These are phyloP conservation scores for Lanmaoa rubissima DNA, from an alignment of 768 basidiomycete species.

Conservation along the genomic window DNA sequence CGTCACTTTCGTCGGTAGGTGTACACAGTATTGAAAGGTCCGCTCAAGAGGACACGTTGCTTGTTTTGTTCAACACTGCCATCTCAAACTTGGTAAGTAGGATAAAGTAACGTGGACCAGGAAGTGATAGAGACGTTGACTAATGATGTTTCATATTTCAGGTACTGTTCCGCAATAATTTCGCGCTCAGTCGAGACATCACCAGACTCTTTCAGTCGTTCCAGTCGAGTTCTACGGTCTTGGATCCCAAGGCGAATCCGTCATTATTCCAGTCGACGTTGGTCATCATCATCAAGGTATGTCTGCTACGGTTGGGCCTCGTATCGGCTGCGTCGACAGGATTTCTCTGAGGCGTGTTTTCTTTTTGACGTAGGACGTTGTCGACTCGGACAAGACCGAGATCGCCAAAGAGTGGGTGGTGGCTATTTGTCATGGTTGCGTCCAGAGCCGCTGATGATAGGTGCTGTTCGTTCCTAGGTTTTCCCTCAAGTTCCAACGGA, in stretches of 20 bases:
- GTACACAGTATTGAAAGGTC: constrained; percentile 65
- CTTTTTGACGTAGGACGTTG: constrained; percentile 49
- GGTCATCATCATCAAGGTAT: constrained; percentile 62
- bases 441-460: neutral
- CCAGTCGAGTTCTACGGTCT: constrained; percentile 54
- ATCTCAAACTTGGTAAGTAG: constrained; percentile 60
- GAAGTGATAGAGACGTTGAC: neutral
- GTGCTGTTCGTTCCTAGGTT: constrained; percentile 37
- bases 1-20: constrained; percentile 27
- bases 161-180: constrained; percentile 67
- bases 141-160: constrained; percentile 16
- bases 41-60: constrained; percentile 59
- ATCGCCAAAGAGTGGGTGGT: constrained; percentile 53
- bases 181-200: constrained; percentile 59
- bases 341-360: neutral
- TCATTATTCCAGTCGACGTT: constrained; percentile 57
- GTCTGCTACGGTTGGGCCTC: neutral
- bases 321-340: neutral
- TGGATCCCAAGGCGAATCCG: constrained; percentile 59
- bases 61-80: constrained; percentile 64
- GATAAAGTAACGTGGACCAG: constrained; percentile 4
- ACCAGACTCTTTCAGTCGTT: constrained; percentile 61
- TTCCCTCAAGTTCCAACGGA: constrained; percentile 54
- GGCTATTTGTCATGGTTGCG: neutral
- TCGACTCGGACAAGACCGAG: constrained; percentile 58